Evolutionary conservation across 495 filamentous ascomycete species (phyloP).

Genomic region (Xylaria longipes): DNA sequence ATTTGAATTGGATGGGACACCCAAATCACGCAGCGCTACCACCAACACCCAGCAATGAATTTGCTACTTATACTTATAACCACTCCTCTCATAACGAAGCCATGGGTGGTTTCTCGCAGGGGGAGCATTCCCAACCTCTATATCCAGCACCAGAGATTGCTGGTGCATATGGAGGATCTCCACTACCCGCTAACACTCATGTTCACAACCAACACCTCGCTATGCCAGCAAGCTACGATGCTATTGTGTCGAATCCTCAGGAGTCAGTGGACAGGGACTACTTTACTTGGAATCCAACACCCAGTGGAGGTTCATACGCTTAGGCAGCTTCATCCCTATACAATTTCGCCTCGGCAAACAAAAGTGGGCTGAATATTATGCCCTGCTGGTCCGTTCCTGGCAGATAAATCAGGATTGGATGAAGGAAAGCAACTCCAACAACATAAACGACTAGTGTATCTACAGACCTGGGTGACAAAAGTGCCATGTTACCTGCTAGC

Average conservation of each 20-base stretch:
- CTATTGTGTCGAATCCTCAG: not conserved
- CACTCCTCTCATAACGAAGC: not conserved
- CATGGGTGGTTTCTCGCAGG: not conserved
- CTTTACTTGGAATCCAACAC: not conserved
- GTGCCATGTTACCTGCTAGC: not conserved
- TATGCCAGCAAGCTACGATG: not conserved
- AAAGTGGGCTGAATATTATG: not conserved
- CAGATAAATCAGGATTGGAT: not conserved
- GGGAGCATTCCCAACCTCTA: not conserved
- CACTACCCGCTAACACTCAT: not conserved
- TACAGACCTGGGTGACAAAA: not conserved
- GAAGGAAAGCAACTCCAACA: not conserved
- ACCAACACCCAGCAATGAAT: not conserved
- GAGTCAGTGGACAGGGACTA: not conserved
- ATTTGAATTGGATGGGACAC: not conserved
- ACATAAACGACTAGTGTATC: not conserved
- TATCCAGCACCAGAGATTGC: not conserved
- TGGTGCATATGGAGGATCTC: not conserved
- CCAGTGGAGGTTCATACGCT: not conserved
- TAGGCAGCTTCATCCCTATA: not conserved
- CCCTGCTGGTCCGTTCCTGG: not conserved
- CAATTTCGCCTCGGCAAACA: not conserved
- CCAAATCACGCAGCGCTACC: not conserved
- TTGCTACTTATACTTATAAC: not conserved
- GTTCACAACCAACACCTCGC: not conserved